A percentile compares a stretch with the other conserved stretches of the same genome.
These are phyloP conservation scores for Fusarium sp. DNA, from an alignment of 2,329 filamentous ascomycete genomes.

Conservation along the genomic window DNA sequence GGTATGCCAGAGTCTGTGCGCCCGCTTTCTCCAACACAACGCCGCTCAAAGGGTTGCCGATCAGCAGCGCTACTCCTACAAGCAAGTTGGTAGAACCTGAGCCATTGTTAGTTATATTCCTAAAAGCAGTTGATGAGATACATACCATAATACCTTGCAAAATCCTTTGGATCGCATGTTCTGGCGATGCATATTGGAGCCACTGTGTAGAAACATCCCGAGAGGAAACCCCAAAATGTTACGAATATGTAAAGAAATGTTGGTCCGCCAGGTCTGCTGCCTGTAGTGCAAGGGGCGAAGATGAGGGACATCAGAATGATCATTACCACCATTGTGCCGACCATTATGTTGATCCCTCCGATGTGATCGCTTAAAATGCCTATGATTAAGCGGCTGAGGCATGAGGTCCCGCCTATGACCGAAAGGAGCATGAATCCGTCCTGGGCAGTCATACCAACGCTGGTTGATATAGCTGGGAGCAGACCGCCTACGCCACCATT, in stretches of 20 bases:
- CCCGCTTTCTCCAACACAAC: conserved; percentile 54
- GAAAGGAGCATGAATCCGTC: conserved; percentile 54
- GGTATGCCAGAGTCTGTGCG: conserved; percentile 52
- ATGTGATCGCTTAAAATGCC: conserved; percentile 52
- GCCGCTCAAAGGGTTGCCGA: conserved; percentile 56
- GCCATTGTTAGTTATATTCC: conserved; percentile 39
- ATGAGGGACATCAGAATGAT: conserved; percentile 50
- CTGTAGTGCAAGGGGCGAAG: conserved; percentile 53
- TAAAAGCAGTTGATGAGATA: background rate
- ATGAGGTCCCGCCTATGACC: conserved; percentile 52
- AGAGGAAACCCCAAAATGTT: conserved; percentile 57
- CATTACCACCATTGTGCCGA: conserved; percentile 39
- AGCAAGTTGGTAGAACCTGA: conserved; percentile 55
- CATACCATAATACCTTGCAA: conserved; percentile 51
- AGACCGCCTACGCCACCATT: conserved; percentile 56
- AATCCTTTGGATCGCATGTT: conserved; percentile 54
- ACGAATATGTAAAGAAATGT: conserved; percentile 53
- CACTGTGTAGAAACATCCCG: conserved; percentile 54
- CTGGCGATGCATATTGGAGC: conserved; percentile 54
- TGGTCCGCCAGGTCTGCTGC: conserved; percentile 34
- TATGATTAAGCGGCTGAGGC: conserved; percentile 52
- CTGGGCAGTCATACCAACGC: conserved; percentile 41
- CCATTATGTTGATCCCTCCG: conserved; percentile 52
- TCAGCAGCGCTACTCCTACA: conserved; percentile 53
- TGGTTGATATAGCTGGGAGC: conserved; percentile 53